phyloP scores from a whole-genome alignment of 495 filamentous ascomycete species.

The Trichoderma reesei region DNA sequence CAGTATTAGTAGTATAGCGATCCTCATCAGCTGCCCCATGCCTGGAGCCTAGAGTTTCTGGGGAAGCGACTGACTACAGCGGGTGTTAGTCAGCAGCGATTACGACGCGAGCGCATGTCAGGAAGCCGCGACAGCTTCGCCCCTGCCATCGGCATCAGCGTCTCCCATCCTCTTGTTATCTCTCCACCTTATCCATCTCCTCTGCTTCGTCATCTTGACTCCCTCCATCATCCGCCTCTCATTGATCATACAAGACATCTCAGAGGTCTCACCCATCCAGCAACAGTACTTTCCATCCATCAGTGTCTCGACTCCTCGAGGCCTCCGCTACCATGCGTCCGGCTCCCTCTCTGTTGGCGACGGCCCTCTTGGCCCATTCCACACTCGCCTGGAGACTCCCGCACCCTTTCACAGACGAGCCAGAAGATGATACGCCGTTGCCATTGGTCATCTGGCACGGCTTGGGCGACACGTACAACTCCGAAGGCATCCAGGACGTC shows the following conservation, averaged over 20 bases:
- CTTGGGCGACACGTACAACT: conserved; percentile 58
- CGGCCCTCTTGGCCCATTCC: not conserved
- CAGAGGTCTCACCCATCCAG: not conserved
- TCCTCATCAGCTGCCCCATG: too few relatives aligned
- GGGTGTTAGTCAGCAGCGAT: not conserved
- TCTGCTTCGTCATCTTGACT: not conserved
- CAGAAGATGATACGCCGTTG: conserved; percentile 50
- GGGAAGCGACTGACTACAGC: too few relatives aligned
- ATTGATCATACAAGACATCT: not conserved
- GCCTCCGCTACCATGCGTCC: not conserved
- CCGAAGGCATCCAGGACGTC: conserved; percentile 59
- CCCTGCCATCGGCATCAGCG: not conserved
- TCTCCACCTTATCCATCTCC: too few relatives aligned
- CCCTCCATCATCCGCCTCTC: not conserved
- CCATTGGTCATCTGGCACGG: conserved; percentile 93
- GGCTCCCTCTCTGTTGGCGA: not conserved
- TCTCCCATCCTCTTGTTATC: not conserved
- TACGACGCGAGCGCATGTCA: not conserved
- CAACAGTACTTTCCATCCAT: not conserved
- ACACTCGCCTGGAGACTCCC: not conserved
- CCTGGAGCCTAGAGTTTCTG: too few relatives aligned
- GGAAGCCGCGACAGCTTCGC: too few relatives aligned
- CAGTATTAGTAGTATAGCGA: too few relatives aligned
- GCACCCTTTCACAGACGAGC: conserved; percentile 17
- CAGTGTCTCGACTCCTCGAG: not conserved